Conservation (phyloP, 2,329 filamentous ascomycete species). For the Passalora sequoiae region DNA sequence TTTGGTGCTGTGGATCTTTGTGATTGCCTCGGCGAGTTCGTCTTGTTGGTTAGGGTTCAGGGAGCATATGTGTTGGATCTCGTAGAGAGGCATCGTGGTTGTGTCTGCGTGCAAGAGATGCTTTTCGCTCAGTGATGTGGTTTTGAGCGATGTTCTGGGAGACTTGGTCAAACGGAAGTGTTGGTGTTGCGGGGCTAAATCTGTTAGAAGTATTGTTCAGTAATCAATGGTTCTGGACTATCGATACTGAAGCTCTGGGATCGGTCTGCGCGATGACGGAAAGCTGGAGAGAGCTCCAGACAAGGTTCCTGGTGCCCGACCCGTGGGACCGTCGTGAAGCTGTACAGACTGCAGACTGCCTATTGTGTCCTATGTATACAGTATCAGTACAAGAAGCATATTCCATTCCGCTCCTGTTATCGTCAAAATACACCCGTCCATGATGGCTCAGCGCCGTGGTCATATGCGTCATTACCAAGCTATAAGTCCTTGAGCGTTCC, state of each 20-base stretch:
- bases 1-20: slow-evolving; percentile 38
- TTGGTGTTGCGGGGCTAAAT: background rate
- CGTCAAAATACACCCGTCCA: too few species aligned
- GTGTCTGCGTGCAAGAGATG: background rate
- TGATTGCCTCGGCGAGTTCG: slow-evolving; percentile 38
- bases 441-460: too few species aligned
- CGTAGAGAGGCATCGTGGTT: slow-evolving; percentile 42
- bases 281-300: slow-evolving; percentile 1
- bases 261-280: slow-evolving; percentile 1
- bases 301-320: slow-evolving; percentile 3
- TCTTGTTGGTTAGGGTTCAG: slow-evolving; percentile 35
- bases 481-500: too few species aligned
- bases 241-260: background rate
- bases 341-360: too few species aligned
- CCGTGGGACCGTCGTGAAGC: background rate
- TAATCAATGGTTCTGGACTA: slow-evolving; percentile 1
- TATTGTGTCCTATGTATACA: background rate
- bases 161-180: too few species aligned
- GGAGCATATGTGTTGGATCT: slow-evolving; percentile 37
- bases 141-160: background rate
- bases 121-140: background rate
- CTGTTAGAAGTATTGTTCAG: slow-evolving; percentile 1
- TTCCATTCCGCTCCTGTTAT: too few species aligned
- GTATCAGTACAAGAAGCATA: slow-evolving; percentile 1
- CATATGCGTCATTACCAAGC: background rate